Conservation (phyloP, 2,329 filamentous ascomycete species). For the Raffaelea arxii region DNA sequence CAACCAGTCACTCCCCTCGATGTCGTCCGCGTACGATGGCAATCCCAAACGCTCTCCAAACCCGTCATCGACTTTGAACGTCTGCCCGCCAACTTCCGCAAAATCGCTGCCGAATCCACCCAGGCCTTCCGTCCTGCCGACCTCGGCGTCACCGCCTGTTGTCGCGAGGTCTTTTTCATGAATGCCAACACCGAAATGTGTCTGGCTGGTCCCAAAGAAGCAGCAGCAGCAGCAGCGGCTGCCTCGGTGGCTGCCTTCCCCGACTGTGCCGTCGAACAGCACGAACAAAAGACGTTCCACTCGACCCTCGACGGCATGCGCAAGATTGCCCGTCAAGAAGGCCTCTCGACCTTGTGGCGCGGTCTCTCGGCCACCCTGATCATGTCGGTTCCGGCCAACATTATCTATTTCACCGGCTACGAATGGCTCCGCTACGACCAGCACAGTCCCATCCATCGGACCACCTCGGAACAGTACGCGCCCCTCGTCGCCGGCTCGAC, state of each 20-base stretch:
- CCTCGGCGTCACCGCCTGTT: constrained; percentile 88
- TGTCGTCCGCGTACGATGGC: constrained; percentile 88
- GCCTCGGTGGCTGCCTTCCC: constrained; percentile 31
- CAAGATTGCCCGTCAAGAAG: constrained; percentile 94
- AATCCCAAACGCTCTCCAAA: constrained; percentile 57
- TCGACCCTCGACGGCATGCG: constrained; percentile 85
- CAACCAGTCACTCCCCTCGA: constrained; percentile 90
- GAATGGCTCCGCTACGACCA: constrained; percentile 78
- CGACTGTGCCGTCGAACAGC: constrained; percentile 81
- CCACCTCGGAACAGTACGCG: constrained; percentile 59
- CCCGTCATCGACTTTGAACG: constrained; percentile 23
- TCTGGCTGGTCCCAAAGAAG: constrained; percentile 54
- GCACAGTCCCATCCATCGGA: constrained; percentile 58
- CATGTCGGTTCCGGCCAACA: constrained; percentile 91
- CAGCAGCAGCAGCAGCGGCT: constrained; percentile 36
- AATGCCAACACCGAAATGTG: constrained; percentile 77
- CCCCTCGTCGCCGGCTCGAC: constrained; percentile 71
- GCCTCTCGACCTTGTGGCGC: constrained; percentile 76
- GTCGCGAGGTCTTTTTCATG: constrained; percentile 93
- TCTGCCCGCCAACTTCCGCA: constrained; percentile 43
- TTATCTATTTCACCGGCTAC: constrained; percentile 98
- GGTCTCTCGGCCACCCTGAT: constrained; percentile 87
- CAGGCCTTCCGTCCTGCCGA: constrained; percentile 66
- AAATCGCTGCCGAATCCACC: constrained; percentile 45
- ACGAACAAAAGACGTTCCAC: constrained; percentile 71